Base-by-base conservation (phyloP, 768 basidiomycete genomes). In the Agrocybe pediades region DNA sequence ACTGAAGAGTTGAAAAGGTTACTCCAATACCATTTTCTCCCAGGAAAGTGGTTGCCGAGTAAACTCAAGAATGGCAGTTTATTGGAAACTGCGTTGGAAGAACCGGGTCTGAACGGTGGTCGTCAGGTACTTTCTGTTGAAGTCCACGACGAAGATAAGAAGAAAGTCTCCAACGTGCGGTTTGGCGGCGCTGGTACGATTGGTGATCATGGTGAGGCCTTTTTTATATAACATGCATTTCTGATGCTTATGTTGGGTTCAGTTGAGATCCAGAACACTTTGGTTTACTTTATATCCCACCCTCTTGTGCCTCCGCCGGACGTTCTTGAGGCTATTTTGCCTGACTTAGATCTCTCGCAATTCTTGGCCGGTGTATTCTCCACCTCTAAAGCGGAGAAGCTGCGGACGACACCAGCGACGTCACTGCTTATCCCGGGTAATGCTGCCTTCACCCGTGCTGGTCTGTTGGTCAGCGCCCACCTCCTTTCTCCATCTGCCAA, bases 351-450 rank as follows among this genome's bases (percentile, higher is more conserved):
- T 36, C 79, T 94, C 16, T 98, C 96, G 2, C 84, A 87, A 17
- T 99, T 95, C 72, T 82, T 98, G 44, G 94, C 95, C 0, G 87
- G 93, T 6, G 75, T 94, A 23, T 95, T 93, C 68, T 92, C 96
- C 2, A 88, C 93, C 9, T 83, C 83, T 9, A 81, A 98, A 44
- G 90, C 92, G 8, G 85, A 90, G 26, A 76, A 71, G 19, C 71
- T 93, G 53, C 79, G 83, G 64, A 75, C 64, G 19, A 81, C 80
- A 20, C 87, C 90, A 3, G 83, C 82, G 7, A 87, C 88, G 0
- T 88, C 95, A 2, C 81, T 94, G 53, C 81, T 99, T 36, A 85
- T 97, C 27, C 97, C 97, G 8, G 85, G 82, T 41, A 99, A 99
- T 64, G 67, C 73, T n/a, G 97, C 94, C 0, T 99, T 97, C 74